Conservation (phyloP, 139 green algal genomes). For the Coelastrella sp. region DNA sequence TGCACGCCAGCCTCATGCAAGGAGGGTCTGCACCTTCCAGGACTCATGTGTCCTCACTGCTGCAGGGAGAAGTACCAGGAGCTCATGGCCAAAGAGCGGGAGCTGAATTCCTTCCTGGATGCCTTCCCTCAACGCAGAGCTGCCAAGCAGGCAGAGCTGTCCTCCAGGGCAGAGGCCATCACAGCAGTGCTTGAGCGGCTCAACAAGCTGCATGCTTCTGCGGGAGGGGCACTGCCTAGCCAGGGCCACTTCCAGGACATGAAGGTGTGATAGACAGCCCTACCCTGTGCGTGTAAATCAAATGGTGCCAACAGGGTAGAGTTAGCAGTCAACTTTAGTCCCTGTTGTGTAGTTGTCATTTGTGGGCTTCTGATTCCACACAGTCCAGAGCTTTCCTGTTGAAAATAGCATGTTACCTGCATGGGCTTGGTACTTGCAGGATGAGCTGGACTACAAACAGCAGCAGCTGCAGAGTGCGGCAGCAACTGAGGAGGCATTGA, state of each 20-base stretch:
- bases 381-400: background rate
- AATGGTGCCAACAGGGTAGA: too few relatives aligned
- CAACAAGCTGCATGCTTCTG: constrained; percentile 43
- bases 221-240: constrained; percentile 46
- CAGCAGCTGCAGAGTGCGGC: constrained; percentile 53
- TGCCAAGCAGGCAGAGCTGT: constrained; percentile 55
- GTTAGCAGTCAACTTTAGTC: too few relatives aligned
- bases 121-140: constrained; percentile 62
- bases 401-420: background rate
- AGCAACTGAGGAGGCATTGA: constrained; percentile 33
- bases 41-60: background rate
- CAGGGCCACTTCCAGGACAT: constrained; percentile 71
- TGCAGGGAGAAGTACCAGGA: constrained; percentile 71
- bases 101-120: constrained; percentile 78
- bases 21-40: too few relatives aligned
- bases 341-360: too few relatives aligned
- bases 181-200: constrained; percentile 63
- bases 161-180: constrained; percentile 56
- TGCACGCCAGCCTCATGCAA: too few relatives aligned
- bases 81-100: constrained; percentile 71
- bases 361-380: too few relatives aligned
- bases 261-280: constrained; percentile 25
- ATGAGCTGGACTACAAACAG: constrained; percentile 81
- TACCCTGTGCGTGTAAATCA: too few relatives aligned
- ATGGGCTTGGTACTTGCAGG: constrained; percentile 47